These are phyloP conservation scores for Clarkia xantiana DNA, from an alignment of 345 rosid genomes.

Conservation along the genomic window DNA sequence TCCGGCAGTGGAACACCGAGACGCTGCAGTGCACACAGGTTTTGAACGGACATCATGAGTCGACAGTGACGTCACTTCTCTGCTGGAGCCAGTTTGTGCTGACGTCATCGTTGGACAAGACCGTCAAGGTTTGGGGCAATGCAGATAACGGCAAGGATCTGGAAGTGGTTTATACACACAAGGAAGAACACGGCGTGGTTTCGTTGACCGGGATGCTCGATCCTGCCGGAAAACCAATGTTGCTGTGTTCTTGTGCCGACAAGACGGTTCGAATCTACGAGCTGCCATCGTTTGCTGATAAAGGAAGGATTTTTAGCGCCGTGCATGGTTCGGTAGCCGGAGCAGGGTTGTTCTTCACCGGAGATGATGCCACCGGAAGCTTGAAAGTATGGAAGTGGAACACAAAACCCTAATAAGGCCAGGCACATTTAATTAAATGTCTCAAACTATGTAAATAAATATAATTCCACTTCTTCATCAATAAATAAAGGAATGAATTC, in stretches of 20 bases:
- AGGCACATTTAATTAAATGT: too few species aligned
- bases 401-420: too few species aligned
- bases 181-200: constrained; percentile 5
- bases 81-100: constrained; percentile 8
- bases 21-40: constrained; percentile 2
- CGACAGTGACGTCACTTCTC: constrained; percentile 10
- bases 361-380: too few species aligned
- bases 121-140: constrained; percentile 6
- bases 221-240: neutral
- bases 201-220: constrained; percentile 8
- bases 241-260: neutral
- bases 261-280: neutral
- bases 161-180: constrained; percentile 4
- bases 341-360: too few species aligned
- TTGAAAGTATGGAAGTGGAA: too few species aligned
- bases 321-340: too few species aligned
- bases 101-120: constrained; percentile 7
- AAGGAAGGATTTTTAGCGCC: neutral
- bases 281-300: neutral
- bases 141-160: neutral
- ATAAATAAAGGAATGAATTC: too few species aligned
- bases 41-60: constrained; percentile 9
- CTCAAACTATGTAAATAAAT: too few species aligned
- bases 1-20: constrained; percentile 9
- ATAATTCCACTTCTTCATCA: too few species aligned